Conservation (phyloP, 768 basidiomycete genomes). For the Tricholoma terreum region DNA sequence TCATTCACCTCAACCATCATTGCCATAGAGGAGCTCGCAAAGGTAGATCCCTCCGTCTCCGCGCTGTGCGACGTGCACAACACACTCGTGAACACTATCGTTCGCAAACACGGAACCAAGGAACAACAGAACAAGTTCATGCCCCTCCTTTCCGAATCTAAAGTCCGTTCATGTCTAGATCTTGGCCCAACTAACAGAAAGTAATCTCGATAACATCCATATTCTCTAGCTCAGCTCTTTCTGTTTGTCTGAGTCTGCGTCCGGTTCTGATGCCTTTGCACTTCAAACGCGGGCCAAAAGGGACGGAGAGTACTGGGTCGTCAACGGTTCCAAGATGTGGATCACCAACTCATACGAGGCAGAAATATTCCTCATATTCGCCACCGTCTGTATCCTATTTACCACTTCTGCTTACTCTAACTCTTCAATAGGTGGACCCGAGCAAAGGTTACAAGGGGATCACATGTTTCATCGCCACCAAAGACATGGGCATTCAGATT, state of each 20-base stretch:
- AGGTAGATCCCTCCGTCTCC: slow-evolving; percentile 93
- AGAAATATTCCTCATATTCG: slow-evolving; percentile 91
- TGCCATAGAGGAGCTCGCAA: slow-evolving; percentile 95
- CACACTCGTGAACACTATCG: slow-evolving; percentile 93
- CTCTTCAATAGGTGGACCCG: slow-evolving; percentile 59
- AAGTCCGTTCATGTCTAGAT: slow-evolving; percentile 51
- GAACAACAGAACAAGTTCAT: slow-evolving; percentile 88
- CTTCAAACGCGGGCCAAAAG: slow-evolving; percentile 90
- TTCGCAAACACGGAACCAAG: slow-evolving; percentile 81
- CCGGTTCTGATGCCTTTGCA: slow-evolving; percentile 97
- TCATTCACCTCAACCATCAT: slow-evolving; percentile 96
- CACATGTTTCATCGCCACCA: slow-evolving; percentile 94
- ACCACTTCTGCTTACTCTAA: background rate
- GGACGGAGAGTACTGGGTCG: slow-evolving; percentile 78
- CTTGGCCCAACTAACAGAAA: background rate
- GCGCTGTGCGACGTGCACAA: slow-evolving; percentile 98
- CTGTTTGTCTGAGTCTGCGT: slow-evolving; percentile 88
- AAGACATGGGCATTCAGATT: slow-evolving; percentile 94
- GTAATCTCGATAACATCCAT: background rate
- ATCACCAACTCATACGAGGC: slow-evolving; percentile 95
- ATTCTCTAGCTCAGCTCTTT: slow-evolving; percentile 85
- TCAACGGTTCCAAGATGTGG: slow-evolving; percentile 99
- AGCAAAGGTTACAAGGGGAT: slow-evolving; percentile 98
- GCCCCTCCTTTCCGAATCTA: slow-evolving; percentile 73
- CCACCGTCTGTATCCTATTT: slow-evolving; percentile 58